Percentiles rank a stretch among this genome's conserved stretches.
These are phyloP conservation scores for Macrolepiota fuliginosa DNA, from an alignment of 768 basidiomycete species.

Conservation along the genomic window DNA sequence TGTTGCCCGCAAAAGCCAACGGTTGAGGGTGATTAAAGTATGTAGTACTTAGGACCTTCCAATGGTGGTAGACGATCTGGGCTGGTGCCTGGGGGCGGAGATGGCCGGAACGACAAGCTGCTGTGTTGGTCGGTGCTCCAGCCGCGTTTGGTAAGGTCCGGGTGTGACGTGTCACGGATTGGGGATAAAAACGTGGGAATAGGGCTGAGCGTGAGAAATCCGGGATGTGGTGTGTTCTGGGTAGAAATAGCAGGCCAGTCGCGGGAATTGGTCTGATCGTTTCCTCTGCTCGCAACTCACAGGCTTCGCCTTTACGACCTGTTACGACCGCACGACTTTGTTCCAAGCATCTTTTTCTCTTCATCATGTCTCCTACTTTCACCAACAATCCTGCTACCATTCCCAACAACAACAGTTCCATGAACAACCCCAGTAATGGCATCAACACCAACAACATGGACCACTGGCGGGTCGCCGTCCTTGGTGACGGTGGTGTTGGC, in stretches of 20 bases:
- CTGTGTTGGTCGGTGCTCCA: slow-evolving; percentile 1
- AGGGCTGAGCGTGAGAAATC: slow-evolving; percentile 12
- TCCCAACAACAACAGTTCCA: slow-evolving; percentile 9
- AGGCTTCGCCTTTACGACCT: slow-evolving; percentile 43
- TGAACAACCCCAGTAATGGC: slow-evolving; percentile 3
- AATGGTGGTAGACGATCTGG: slow-evolving; percentile 2
- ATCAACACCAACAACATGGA: slow-evolving; percentile 52
- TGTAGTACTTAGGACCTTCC: not conserved
- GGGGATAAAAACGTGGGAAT: slow-evolving; percentile 11
- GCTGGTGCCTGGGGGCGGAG: slow-evolving; percentile 10
- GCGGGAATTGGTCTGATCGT: slow-evolving; percentile 18
- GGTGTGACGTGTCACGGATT: slow-evolving; percentile 13
- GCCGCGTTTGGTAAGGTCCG: slow-evolving; percentile 1
- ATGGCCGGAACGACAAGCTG: slow-evolving; percentile 12
- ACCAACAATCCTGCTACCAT: slow-evolving; percentile 10
- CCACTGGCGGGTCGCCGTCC: slow-evolving; percentile 93
- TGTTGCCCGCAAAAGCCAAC: not conserved
- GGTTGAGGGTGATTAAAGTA: not conserved
- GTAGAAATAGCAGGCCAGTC: slow-evolving; percentile 12
- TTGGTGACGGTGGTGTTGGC: slow-evolving; percentile 96
- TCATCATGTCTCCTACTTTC: slow-evolving; percentile 28
- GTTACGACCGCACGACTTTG: slow-evolving; percentile 51
- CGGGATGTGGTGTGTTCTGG: slow-evolving; percentile 9
- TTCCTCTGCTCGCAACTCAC: slow-evolving; percentile 13
- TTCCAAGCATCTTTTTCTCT: slow-evolving; percentile 40